These are phyloP conservation scores for Sarcocystis neurona DNA, from an alignment of 169 alveolate genomes.

Conservation along the genomic window DNA sequence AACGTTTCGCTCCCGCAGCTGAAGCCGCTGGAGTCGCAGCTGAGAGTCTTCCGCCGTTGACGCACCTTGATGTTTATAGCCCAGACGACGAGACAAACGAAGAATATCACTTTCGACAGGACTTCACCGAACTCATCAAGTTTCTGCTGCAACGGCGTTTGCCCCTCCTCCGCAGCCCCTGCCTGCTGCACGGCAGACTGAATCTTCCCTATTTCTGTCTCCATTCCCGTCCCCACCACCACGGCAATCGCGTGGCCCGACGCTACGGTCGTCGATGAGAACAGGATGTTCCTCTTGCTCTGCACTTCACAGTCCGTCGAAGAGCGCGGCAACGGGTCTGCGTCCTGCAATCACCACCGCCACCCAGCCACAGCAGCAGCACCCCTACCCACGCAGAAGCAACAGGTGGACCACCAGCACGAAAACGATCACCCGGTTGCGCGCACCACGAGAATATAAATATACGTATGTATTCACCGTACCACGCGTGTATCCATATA, in stretches of 20 bases:
- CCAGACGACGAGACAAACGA: constrained; percentile 95
- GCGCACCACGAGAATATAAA: not conserved
- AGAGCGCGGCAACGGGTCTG: constrained; percentile 72
- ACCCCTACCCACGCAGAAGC: not conserved
- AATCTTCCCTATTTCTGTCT: constrained; percentile 97
- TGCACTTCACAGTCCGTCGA: constrained; percentile 80
- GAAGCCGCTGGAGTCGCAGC: too few species aligned
- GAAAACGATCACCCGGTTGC: not conserved
- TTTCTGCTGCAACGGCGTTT: constrained; percentile 96
- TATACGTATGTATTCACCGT: not conserved
- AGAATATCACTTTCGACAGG: constrained; percentile 89
- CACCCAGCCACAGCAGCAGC: constrained; percentile 27
- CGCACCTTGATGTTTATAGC: constrained; percentile 87
- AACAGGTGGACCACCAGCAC: not conserved
- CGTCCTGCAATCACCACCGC: constrained; percentile 53
- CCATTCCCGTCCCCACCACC: constrained; percentile 96
- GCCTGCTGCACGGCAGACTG: constrained; percentile 95
- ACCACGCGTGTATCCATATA: not conserved
- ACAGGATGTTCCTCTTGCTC: constrained; percentile 79
- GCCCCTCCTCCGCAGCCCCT: constrained; percentile 89
- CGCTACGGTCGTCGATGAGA: constrained; percentile 93
- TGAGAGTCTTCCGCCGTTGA: too few species aligned
- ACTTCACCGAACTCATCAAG: constrained; percentile 94
- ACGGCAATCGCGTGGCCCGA: constrained; percentile 94
- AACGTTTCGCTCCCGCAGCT: too few species aligned